These are phyloP conservation scores for Furcasterigmium sp. DNA, from an alignment of 2,329 filamentous ascomycete species.

Conservation along the genomic window DNA sequence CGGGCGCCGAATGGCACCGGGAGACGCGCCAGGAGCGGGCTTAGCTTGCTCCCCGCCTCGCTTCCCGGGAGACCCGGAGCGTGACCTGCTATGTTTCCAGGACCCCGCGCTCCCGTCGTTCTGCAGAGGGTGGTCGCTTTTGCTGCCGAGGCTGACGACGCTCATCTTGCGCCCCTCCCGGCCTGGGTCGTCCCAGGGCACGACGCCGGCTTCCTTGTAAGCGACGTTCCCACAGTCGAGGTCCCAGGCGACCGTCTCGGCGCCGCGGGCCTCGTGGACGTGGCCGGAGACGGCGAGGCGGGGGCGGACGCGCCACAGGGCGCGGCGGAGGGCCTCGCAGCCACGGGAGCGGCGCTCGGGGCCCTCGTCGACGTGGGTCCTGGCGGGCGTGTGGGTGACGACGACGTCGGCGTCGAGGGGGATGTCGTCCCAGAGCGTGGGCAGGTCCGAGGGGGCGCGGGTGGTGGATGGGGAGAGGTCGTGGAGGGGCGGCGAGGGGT, in stretches of 20 bases:
- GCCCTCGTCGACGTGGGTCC: conserved; percentile 49
- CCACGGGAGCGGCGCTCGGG: conserved; percentile 38
- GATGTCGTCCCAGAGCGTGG: conserved; percentile 55
- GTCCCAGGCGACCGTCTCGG: conserved; percentile 58
- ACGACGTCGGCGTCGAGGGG: conserved; percentile 60
- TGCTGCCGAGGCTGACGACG: conserved; percentile 54
- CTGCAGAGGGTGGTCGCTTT: conserved; percentile 31
- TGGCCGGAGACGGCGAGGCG: conserved; percentile 66
- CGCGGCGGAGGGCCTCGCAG: conserved; percentile 53
- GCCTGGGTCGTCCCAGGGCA: conserved; percentile 56
- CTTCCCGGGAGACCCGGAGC: not conserved
- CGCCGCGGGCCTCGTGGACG: conserved; percentile 64
- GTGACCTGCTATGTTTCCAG: not conserved
- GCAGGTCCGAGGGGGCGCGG: conserved; percentile 14
- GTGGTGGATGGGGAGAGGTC: conserved; percentile 9
- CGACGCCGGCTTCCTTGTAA: conserved; percentile 37
- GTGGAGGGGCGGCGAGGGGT: conserved; percentile 29
- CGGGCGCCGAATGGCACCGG: not conserved
- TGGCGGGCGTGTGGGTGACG: conserved; percentile 66
- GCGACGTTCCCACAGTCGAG: conserved; percentile 29
- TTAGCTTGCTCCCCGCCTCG: too few relatives aligned
- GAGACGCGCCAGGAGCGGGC: not conserved
- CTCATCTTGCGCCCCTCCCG: conserved; percentile 51
- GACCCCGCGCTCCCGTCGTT: conserved; percentile 34
- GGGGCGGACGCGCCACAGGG: conserved; percentile 57